A percentile compares a stretch with the other conserved stretches of the same genome.
Evolutionary conservation across 805 yeast genomes (phyloP).

Genomic region (Lipomyces japonicus): DNA sequence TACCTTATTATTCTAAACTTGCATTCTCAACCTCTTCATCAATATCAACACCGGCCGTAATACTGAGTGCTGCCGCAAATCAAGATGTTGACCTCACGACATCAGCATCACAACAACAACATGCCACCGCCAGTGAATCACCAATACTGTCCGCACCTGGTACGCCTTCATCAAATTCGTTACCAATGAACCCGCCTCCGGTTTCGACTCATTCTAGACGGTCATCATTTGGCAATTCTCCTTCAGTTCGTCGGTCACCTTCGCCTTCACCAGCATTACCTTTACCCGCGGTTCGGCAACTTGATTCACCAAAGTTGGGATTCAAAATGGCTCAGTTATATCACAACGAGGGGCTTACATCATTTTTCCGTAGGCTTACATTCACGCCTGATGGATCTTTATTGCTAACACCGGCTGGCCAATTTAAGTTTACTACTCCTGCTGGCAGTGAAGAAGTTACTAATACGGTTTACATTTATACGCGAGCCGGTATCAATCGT

Average conservation of each 20-base stretch:
- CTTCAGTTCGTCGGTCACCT: conserved; percentile 39
- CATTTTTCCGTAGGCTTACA: conserved; percentile 80
- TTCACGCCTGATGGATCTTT: conserved; percentile 90
- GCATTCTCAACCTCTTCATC: conserved; percentile 6
- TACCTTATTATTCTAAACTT: conserved; percentile 41
- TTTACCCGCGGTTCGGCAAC: conserved; percentile 47
- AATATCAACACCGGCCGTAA: conserved; percentile 1
- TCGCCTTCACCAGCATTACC: conserved; percentile 41
- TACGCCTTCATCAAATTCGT: conserved; percentile 25
- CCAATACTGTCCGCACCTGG: conserved; percentile 30
- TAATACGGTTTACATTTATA: conserved; percentile 76
- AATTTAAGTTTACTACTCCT: conserved; percentile 41
- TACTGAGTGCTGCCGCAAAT: background rate
- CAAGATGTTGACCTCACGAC: background rate
- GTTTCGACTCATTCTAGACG: conserved; percentile 42
- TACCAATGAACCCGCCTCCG: conserved; percentile 39
- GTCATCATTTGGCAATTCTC: conserved; percentile 42
- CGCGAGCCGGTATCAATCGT: conserved; percentile 61
- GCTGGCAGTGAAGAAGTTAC: conserved; percentile 42
- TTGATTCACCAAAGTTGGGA: conserved; percentile 39
- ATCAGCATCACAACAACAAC: background rate
- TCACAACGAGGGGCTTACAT: conserved; percentile 82
- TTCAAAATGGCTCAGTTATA: conserved; percentile 46
- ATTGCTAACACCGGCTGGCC: conserved; percentile 74
- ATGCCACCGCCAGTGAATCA: conserved; percentile 25